Evolutionary conservation across 2,329 filamentous ascomycete genomes (phyloP), one percentile per base, ranked within the genome.

Genomic region (Colletotrichum noveboracense): DNA sequence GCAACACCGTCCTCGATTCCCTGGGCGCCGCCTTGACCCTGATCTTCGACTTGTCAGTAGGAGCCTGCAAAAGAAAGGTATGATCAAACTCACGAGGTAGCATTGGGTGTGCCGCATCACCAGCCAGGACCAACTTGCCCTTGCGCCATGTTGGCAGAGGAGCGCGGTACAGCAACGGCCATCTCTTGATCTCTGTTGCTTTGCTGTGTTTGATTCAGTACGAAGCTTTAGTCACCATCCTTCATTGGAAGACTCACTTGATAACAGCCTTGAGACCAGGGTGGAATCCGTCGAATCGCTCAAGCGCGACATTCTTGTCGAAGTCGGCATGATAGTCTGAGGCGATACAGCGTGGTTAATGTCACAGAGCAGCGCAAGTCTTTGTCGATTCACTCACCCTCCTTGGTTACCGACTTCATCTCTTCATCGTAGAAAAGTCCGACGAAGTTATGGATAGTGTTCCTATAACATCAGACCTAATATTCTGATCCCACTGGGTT

Each of bases 31-130:
- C 82, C 84, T 77, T 85, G 86, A 12, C 82, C 85, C 70, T 86
- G 85, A 70, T 86, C 85, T 84, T 61, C 5, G 13, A 69, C 24
- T 9, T 4, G 16, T 43, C 30, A 16, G 7, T 21, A 26, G 2
- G 21, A 56, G 52, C 16, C 8, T 14, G 52, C 28, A 32, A 36
- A 1, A 60, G 38, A 28, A 32, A 30, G 28, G 3, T 30, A 7
- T 28, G 13, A 4, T 13, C 12, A 5, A 7, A 79, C 81, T 61
- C 71, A 84, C 83, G 83, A 5, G 84, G 84, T 6, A 86, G 79
- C 80, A 85, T 85, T 1, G 84, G 84, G 75, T 86, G 84, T 0
- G 84, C 84, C 1, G 85, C 82, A 60, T 86, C 85, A 3, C 85
- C 85, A 8, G 80, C 80, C 8, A 86, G 78, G 4, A 80, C 78